These are phyloP conservation scores for Axilococcus clingmanii DNA, from an alignment of 139 green algal species.

Conservation along the genomic window DNA sequence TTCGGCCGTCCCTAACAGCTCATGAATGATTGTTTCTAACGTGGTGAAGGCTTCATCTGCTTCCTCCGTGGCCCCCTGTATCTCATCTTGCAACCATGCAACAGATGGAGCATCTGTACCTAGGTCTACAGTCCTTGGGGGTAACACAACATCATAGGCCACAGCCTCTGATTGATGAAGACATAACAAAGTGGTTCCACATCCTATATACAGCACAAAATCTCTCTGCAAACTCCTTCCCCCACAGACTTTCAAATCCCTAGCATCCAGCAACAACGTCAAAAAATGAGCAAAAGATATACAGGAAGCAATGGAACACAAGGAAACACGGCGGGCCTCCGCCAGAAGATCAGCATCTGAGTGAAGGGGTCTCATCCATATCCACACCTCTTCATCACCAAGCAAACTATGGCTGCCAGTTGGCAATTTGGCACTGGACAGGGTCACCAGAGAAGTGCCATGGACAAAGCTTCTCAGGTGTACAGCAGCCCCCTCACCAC, in stretches of 20 bases:
- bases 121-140: too few species aligned
- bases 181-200: constrained; percentile 58
- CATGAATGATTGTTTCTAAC: too few species aligned
- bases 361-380: too few species aligned
- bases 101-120: too few species aligned
- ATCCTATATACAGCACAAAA: constrained; percentile 73
- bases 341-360: neutral
- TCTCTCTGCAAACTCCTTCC: constrained; percentile 42
- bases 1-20: too few species aligned
- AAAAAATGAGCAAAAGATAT: constrained; percentile 68
- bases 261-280: constrained; percentile 31
- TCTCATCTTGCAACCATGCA: too few species aligned
- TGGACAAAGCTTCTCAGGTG: constrained; percentile 68
- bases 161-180: constrained; percentile 52
- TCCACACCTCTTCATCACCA: too few species aligned
- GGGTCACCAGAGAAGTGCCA: constrained; percentile 41
- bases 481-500: constrained; percentile 42
- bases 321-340: constrained; percentile 32
- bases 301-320: constrained; percentile 50
- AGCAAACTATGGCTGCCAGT: too few species aligned
- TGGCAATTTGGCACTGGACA: constrained; percentile 39
- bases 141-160: constrained; percentile 42
- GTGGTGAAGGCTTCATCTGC: too few species aligned
- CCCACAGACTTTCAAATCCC: constrained; percentile 38
- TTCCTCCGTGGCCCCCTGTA: too few species aligned